A percentile compares a stretch with the other conserved stretches of the same genome.
phyloP scores from a whole-genome alignment of 73 alveolate genomes.

The Blepharisma stoltei region DNA sequence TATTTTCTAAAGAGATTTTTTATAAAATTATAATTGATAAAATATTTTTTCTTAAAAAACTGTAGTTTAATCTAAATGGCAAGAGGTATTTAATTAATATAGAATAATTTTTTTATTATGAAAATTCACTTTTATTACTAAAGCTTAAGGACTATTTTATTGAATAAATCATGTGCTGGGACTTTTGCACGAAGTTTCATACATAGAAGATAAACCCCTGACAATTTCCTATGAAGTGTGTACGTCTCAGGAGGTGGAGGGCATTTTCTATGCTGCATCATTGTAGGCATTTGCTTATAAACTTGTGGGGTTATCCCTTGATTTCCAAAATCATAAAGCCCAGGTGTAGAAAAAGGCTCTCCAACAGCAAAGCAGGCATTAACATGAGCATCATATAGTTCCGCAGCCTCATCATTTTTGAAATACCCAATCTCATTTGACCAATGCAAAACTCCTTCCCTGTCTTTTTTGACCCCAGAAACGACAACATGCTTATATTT shows the following conservation, averaged over 20 bases:
- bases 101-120: neutral
- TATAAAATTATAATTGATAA: too few species aligned
- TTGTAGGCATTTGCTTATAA: slow-evolving; percentile 47
- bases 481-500: slow-evolving; percentile 49
- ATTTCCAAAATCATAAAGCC: slow-evolving; percentile 54
- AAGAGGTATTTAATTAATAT: too few species aligned
- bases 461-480: slow-evolving; percentile 49
- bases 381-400: slow-evolving; percentile 58
- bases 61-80: too few species aligned
- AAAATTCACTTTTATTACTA: neutral
- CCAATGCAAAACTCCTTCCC: slow-evolving; percentile 41
- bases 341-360: slow-evolving; percentile 56
- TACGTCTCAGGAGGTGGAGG: slow-evolving; percentile 82
- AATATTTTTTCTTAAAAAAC: too few species aligned
- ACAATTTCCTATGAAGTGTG: slow-evolving; percentile 61
- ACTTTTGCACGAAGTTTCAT: slow-evolving; percentile 55
- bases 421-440: slow-evolving; percentile 46
- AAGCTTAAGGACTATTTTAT: neutral
- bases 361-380: slow-evolving; percentile 55
- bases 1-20: too few species aligned
- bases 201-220: slow-evolving; percentile 68
- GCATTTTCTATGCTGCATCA: slow-evolving; percentile 59
- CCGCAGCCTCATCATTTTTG: slow-evolving; percentile 64
- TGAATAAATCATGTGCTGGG: slow-evolving; percentile 26
- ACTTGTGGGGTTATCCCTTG: slow-evolving; percentile 43